Percentiles rank a stretch among this genome's conserved stretches.
phyloP scores from a whole-genome alignment of 164 flowering plant genomes.

The Sedum album region DNA sequence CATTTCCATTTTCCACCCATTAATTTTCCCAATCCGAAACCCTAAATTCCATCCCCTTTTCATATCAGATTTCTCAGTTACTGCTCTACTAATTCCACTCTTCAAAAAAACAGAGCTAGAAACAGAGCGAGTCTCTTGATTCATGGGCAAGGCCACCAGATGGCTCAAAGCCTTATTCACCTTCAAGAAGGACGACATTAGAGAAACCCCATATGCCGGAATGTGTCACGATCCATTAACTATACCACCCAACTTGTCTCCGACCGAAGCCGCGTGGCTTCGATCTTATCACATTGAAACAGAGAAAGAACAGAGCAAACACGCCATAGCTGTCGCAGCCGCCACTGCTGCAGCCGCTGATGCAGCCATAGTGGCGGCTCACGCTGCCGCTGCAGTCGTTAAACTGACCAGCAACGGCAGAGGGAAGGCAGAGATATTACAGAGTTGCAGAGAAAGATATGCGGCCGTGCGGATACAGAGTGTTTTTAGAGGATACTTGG shows the following conservation, averaged over 20 bases:
- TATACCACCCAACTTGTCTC: neutral
- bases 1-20: neutral
- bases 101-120: neutral
- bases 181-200: neutral
- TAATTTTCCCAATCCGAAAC: neutral
- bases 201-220: neutral
- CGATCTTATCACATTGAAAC: conserved; percentile 17
- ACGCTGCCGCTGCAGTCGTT: conserved; percentile 69
- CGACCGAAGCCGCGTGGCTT: neutral
- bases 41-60: neutral
- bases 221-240: neutral
- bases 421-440: conserved; percentile 7
- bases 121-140: neutral
- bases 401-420: conserved; percentile 8
- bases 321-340: conserved; percentile 52
- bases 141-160: neutral
- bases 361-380: conserved; percentile 52
- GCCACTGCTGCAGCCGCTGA: conserved; percentile 51
- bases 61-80: neutral
- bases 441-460: conserved; percentile 9
- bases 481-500: conserved; percentile 33
- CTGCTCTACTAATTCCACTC: neutral
- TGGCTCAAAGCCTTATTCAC: neutral
- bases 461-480: conserved; percentile 31
- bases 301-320: conserved; percentile 56